Evolutionary conservation across 352 stramenopile species (phyloP).

Genomic region (Phytophthora vignae): DNA sequence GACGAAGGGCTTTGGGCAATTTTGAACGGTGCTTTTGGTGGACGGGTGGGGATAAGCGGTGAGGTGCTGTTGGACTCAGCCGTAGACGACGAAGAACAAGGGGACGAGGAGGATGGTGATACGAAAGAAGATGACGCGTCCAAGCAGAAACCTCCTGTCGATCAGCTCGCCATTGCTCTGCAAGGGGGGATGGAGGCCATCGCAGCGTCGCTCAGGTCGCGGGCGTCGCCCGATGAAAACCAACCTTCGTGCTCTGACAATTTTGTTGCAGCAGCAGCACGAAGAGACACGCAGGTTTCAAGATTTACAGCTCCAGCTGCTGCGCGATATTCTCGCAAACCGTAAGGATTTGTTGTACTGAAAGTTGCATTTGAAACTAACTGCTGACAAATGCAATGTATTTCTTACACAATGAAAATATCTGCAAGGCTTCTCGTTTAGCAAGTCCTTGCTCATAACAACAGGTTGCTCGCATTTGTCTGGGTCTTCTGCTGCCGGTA

Average conservation of each 20-base stretch:
- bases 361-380: background rate
- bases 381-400: background rate
- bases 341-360: background rate
- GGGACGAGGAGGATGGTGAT: background rate
- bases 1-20: slow-evolving; percentile 3
- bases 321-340: background rate
- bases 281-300: background rate
- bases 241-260: background rate
- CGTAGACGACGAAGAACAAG: background rate
- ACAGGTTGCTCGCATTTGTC: background rate
- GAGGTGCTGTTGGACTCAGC: slow-evolving; percentile 7
- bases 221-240: background rate
- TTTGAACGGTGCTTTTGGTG: slow-evolving; percentile 9
- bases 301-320: background rate
- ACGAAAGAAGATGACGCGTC: background rate
- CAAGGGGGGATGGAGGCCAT: slow-evolving; percentile 8
- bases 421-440: background rate
- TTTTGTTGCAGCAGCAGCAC: background rate
- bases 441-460: background rate
- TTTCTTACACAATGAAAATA: background rate
- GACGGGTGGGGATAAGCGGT: slow-evolving; percentile 4
- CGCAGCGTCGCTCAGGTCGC: background rate
- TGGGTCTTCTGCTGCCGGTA: background rate
- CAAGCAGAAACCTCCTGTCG: background rate
- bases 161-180: background rate